Evolutionary conservation across 2,329 filamentous ascomycete genomes (phyloP).

Genomic region (Verticillium nubilum): DNA sequence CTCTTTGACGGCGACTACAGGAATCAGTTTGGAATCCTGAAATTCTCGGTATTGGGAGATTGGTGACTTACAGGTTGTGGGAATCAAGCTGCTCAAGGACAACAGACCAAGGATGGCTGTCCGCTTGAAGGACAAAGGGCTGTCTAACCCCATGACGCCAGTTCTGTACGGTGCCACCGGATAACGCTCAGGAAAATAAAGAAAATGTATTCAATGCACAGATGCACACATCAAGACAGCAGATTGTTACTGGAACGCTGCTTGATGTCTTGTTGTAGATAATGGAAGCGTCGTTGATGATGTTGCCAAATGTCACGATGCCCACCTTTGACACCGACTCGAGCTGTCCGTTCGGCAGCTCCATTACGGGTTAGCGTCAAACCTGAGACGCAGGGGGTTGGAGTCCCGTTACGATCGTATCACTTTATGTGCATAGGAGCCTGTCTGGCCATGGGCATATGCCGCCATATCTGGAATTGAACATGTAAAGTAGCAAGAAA

Average conservation of each 20-base stretch:
- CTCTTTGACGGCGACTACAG: slow-evolving; percentile 77
- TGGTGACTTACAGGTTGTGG: slow-evolving; percentile 53
- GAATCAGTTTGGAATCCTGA: slow-evolving; percentile 1
- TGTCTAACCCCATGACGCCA: slow-evolving; percentile 42
- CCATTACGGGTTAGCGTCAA: slow-evolving; percentile 11
- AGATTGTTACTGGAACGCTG: background rate
- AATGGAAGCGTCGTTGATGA: background rate
- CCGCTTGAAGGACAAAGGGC: slow-evolving; percentile 56
- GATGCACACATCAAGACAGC: background rate
- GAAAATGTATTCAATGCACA: background rate
- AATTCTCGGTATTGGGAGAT: no score
- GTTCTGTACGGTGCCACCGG: slow-evolving; percentile 5
- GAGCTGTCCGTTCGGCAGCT: slow-evolving; percentile 21
- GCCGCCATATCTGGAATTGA: no score
- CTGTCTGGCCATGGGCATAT: no score
- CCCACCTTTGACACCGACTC: slow-evolving; percentile 1
- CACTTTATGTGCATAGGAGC: background rate
- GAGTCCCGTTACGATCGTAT: no score
- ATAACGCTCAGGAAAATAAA: background rate
- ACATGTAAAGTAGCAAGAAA: no score
- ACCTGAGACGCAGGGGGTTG: background rate
- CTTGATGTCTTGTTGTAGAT: background rate
- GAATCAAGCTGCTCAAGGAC: slow-evolving; percentile 54
- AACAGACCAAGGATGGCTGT: slow-evolving; percentile 57
- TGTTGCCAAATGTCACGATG: background rate